Conservation (phyloP, 768 basidiomycete species). For the Strobilomyces dryophilus region DNA sequence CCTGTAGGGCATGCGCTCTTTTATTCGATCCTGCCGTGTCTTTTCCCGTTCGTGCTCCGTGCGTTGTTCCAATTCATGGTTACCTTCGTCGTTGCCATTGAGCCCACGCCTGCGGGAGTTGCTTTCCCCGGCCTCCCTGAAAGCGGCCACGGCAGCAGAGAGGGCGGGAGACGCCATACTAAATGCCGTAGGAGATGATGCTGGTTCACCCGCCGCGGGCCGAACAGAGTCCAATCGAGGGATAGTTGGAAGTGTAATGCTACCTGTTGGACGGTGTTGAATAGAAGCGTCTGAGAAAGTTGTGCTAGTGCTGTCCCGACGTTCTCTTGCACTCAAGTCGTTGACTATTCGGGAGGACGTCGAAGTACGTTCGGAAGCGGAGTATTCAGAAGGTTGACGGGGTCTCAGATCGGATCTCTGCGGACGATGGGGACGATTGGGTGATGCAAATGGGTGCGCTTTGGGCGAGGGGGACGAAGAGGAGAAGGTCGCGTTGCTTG, state of each 20-base stretch:
- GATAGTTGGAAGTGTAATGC: constrained; percentile 15
- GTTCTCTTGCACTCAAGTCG: constrained; percentile 26
- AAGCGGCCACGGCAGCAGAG: constrained; percentile 60
- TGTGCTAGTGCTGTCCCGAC: constrained; percentile 51
- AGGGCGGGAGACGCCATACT: constrained; percentile 45
- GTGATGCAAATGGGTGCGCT: constrained; percentile 37
- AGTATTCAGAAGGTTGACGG: constrained; percentile 49
- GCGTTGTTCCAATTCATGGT: constrained; percentile 55
- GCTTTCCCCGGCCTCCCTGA: constrained; percentile 48
- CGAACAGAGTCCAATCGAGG: constrained; percentile 16
- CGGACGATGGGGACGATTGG: constrained; percentile 57
- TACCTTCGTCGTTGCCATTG: constrained; percentile 48
- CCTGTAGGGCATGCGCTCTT: constrained; percentile 61
- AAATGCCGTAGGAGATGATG: constrained; percentile 23
- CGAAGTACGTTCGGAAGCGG: constrained; percentile 47
- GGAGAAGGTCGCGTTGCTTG: constrained; percentile 39
- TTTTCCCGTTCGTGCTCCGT: constrained; percentile 61
- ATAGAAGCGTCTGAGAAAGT: constrained; percentile 42
- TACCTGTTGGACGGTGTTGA: constrained; percentile 30
- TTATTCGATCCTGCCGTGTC: constrained; percentile 63
- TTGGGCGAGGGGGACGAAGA: constrained; percentile 30
- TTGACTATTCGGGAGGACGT: constrained; percentile 36
- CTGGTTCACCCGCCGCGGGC: constrained; percentile 11
- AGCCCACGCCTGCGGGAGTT: constrained; percentile 54
- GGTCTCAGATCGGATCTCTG: constrained; percentile 63